Percentiles rank a stretch among this genome's conserved stretches.
phyloP scores from a whole-genome alignment of 2,329 filamentous ascomycete species.

The Aspergillus persii region DNA sequence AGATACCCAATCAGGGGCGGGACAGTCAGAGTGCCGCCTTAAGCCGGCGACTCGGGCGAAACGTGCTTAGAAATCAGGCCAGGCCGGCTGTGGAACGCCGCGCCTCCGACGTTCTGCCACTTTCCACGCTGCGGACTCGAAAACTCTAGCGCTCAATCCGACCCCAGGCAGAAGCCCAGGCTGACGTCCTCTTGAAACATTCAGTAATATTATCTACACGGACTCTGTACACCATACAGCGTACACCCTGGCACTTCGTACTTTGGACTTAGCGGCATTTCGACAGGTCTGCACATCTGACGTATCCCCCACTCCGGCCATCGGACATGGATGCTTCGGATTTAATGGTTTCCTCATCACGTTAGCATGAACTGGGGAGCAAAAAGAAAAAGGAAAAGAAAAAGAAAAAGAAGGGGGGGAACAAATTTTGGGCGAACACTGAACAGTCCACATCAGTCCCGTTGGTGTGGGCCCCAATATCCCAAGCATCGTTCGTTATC shows the following conservation, averaged over 20 bases:
- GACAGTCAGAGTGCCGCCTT: conserved; percentile 1
- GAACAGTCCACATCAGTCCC: no score
- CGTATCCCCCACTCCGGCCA: neutral
- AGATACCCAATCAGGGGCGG: neutral
- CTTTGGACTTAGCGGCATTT: neutral
- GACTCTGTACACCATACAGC: no score
- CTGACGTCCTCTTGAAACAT: no score
- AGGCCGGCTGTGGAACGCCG: conserved; percentile 8
- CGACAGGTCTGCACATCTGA: neutral
- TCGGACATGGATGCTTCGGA: neutral
- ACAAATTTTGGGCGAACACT: no score
- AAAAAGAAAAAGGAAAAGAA: neutral
- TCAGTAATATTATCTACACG: no score
- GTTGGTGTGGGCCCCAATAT: no score
- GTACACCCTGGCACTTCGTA: neutral
- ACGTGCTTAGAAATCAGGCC: conserved; percentile 31
- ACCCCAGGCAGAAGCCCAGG: neutral
- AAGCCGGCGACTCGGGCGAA: neutral
- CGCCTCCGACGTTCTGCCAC: conserved; percentile 10
- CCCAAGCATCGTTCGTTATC: neutral
- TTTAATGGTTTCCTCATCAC: neutral
- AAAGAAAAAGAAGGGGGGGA: neutral
- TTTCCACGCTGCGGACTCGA: neutral
- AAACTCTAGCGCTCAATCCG: neutral
- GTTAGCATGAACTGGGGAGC: no score